Conservation (phyloP, 345 rosid genomes). For the Hirschfeldia incana region DNA sequence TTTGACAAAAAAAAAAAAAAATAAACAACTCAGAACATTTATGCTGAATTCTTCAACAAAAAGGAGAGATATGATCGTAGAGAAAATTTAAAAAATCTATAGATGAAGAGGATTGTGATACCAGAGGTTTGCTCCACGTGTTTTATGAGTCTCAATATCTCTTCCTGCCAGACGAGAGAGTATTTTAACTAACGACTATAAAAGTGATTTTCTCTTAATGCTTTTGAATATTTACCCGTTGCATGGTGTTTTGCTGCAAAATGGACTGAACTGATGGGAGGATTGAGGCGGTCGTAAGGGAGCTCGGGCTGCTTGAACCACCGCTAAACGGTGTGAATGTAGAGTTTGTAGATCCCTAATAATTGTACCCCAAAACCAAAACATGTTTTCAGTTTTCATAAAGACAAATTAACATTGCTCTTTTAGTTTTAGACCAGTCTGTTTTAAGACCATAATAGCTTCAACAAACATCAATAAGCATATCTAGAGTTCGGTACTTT, state of each 20-base stretch:
- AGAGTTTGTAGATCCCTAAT: slow-evolving; percentile 67
- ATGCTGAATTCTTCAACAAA: slow-evolving; percentile 10
- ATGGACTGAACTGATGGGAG: slow-evolving; percentile 78
- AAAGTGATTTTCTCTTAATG: not conserved
- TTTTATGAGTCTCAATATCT: slow-evolving; percentile 79
- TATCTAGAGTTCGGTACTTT: slow-evolving; percentile 16
- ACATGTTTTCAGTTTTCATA: slow-evolving; percentile 10
- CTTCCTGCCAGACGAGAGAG: slow-evolving; percentile 65
- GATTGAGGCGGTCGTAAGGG: slow-evolving; percentile 49
- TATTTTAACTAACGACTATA: not conserved
- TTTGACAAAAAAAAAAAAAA: slow-evolving; percentile 23
- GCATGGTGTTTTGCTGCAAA: slow-evolving; percentile 78
- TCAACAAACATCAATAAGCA: not conserved
- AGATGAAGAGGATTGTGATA: slow-evolving; percentile 37
- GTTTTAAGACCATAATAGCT: slow-evolving; percentile 6
- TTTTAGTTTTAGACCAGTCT: slow-evolving; percentile 8
- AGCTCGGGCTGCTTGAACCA: slow-evolving; percentile 51
- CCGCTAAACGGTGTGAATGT: slow-evolving; percentile 48
- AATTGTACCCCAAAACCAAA: slow-evolving; percentile 31
- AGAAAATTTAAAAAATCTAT: not conserved
- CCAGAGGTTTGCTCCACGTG: slow-evolving; percentile 79
- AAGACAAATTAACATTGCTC: slow-evolving; percentile 1
- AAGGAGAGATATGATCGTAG: not conserved
- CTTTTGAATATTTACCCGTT: slow-evolving; percentile 55
- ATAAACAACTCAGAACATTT: slow-evolving; percentile 16